Base-by-base conservation (phyloP, 768 basidiomycete species). In the button mushroom (Agaricus bisporus) region DNA sequence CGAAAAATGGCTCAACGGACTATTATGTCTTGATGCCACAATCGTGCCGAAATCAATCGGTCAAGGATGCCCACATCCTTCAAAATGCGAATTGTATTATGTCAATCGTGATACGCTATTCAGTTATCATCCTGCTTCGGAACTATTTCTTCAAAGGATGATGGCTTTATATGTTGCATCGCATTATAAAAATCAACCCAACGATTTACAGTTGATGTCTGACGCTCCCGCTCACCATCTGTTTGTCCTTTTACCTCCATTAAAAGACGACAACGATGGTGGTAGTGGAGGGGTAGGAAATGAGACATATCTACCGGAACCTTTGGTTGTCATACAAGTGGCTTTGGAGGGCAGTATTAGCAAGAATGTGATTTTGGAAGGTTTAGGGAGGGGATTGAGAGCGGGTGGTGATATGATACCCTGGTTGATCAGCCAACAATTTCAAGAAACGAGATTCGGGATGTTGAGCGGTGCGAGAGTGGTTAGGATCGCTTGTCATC, bases 171-270 rank as follows among this genome's bases (percentile, higher is more conserved):
- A 98, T 68, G 95, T 98, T 48, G 91, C 97, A 1, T 89, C 88
- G 48, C 97, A 99, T 66, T 99, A 99, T 75, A 99, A 99, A 71
- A 99, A 98, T 68, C 91, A 95, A 64, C 97, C 97, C 17, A 98
- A 99, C 65, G 97, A 99, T 66, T 77, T 99, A n/a, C 95, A 98
- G 67, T 80, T 99, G 48, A 82, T 98, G 68, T 91, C 88, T 10
- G 97, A 99, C 61, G 97, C 97, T 0, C 97, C 97, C 0, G 95
- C 93, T 0, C 95, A 98, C 64, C 91, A 95, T 62, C 79, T 99
- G 12, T 99, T 98, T 59, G 97, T 99, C 1, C 80, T 99, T 0
- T 75, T 98, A 1, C 95, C 95, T 0, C 97, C 97, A 0, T 78
- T 98, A 46, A 85, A 88, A 62, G 89, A 94, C 51, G 88, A 95